A percentile compares a stretch with the other conserved stretches of the same genome.
These are phyloP conservation scores for Monilinia fructicola DNA, from an alignment of 2,329 filamentous ascomycete genomes.

Conservation along the genomic window DNA sequence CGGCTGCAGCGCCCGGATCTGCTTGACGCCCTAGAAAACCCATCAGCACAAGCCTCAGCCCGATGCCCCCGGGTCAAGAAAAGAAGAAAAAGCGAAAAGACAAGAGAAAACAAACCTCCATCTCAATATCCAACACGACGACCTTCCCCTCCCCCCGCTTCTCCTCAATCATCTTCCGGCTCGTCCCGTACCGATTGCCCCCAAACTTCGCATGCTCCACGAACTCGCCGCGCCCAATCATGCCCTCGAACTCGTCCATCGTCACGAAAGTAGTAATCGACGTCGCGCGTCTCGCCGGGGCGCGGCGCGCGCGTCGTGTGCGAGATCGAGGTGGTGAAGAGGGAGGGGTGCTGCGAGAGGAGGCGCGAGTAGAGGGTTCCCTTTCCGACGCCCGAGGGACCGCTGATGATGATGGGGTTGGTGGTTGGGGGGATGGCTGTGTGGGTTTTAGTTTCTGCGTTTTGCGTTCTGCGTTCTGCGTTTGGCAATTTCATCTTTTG, in stretches of 20 bases:
- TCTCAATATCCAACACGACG: slow-evolving; percentile 92
- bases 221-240: slow-evolving; percentile 71
- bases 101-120: slow-evolving; percentile 63
- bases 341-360: slow-evolving; percentile 57
- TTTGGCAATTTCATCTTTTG: too few species aligned
- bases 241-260: slow-evolving; percentile 63
- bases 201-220: slow-evolving; percentile 84
- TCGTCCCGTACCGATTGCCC: slow-evolving; percentile 84
- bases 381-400: slow-evolving; percentile 78
- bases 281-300: slow-evolving; percentile 70
- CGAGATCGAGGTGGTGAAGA: slow-evolving; percentile 59
- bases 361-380: slow-evolving; percentile 75
- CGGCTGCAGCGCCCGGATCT: slow-evolving; percentile 63
- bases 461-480: too few species aligned
- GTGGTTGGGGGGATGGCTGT: slow-evolving; percentile 28
- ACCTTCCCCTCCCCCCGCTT: slow-evolving; percentile 69
- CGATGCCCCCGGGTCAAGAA: too few species aligned
- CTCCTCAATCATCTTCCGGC: slow-evolving; percentile 69
- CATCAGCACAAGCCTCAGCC: not conserved
- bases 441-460: too few species aligned
- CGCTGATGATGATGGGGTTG: slow-evolving; percentile 71
- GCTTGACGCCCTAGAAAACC: slow-evolving; percentile 73
- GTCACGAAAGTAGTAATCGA: slow-evolving; percentile 80
- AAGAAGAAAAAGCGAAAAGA: slow-evolving; percentile 40
- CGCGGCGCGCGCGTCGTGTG: slow-evolving; percentile 82